phyloP scores from a whole-genome alignment of 2,329 filamentous ascomycete species.

The Shiraia sp. region DNA sequence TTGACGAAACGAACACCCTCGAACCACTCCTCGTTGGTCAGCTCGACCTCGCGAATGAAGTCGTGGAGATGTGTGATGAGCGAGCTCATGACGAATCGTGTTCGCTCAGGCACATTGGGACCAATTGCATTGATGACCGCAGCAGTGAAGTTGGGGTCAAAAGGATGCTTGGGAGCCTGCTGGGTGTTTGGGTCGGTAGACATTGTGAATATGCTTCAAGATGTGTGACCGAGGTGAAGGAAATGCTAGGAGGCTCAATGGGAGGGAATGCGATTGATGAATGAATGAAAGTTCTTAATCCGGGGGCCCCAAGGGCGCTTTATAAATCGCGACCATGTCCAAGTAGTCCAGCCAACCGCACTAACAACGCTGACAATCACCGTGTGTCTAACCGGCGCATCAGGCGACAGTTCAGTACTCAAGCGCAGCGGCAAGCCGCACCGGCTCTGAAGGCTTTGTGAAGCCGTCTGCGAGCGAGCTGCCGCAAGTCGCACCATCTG shows the following conservation, averaged over 20 bases:
- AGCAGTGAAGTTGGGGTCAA: conserved; percentile 78
- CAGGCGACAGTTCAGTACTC: conserved; percentile 18
- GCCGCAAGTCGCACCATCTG: conserved; percentile 21
- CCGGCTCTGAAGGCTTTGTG: conserved; percentile 18
- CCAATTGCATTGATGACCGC: conserved; percentile 75
- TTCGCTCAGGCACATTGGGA: conserved; percentile 67
- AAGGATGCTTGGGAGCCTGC: conserved; percentile 48
- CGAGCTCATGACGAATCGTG: conserved; percentile 64
- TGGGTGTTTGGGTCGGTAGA: conserved; percentile 21
- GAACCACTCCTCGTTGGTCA: conserved; percentile 78
- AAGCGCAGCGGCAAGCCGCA: conserved; percentile 19
- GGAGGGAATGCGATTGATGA: background rate
- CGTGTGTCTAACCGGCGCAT: conserved; percentile 27
- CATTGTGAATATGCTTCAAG: conserved; percentile 3
- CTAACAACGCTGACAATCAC: conserved; percentile 23
- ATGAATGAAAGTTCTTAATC: conserved; percentile 1
- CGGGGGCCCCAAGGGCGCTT: conserved; percentile 11
- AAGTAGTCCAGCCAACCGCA: conserved; percentile 18
- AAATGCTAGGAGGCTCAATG: background rate
- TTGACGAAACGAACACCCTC: conserved; percentile 76
- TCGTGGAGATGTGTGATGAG: conserved; percentile 76
- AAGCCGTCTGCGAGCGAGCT: conserved; percentile 9
- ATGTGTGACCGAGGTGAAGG: background rate
- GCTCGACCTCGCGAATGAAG: conserved; percentile 76
- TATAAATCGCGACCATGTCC: conserved; percentile 19